Evolutionary conservation across 2,329 filamentous ascomycete genomes (phyloP).

Genomic region (Diaporthe sp.): DNA sequence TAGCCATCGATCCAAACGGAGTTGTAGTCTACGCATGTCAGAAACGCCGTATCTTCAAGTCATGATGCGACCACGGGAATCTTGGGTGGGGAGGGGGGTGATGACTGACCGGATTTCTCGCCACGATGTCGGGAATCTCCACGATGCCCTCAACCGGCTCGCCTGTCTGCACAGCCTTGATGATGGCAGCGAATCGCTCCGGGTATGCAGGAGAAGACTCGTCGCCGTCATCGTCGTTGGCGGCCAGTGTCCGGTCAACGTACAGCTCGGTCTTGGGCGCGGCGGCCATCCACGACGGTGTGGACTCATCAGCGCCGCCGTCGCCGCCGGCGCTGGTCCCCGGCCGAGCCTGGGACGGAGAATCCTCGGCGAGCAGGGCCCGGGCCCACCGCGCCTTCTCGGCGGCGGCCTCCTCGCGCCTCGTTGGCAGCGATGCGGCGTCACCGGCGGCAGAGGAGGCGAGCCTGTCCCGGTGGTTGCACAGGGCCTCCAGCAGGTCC

Average conservation of each 20-base stretch:
- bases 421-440: neutral
- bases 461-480: conserved; percentile 44
- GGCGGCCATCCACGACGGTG: conserved; percentile 62
- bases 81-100: neutral
- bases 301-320: conserved; percentile 29
- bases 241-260: conserved; percentile 55
- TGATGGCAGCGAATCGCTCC: conserved; percentile 85
- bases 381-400: conserved; percentile 39
- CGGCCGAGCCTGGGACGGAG: neutral
- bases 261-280: conserved; percentile 64
- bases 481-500: conserved; percentile 41
- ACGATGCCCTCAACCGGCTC: conserved; percentile 89
- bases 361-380: conserved; percentile 26
- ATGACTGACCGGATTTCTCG: conserved; percentile 75
- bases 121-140: conserved; percentile 85
- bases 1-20: conserved; percentile 62
- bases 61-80: neutral
- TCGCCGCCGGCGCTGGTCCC: neutral
- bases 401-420: conserved; percentile 23
- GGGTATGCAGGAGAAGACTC: conserved; percentile 73
- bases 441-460: neutral
- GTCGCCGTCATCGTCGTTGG: conserved; percentile 42
- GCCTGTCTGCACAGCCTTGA: conserved; percentile 86
- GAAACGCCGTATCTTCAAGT: neutral
- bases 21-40: conserved; percentile 57